Evolutionary conservation across 768 basidiomycete genomes (phyloP).

Genomic region (Dendrothele bispora): DNA sequence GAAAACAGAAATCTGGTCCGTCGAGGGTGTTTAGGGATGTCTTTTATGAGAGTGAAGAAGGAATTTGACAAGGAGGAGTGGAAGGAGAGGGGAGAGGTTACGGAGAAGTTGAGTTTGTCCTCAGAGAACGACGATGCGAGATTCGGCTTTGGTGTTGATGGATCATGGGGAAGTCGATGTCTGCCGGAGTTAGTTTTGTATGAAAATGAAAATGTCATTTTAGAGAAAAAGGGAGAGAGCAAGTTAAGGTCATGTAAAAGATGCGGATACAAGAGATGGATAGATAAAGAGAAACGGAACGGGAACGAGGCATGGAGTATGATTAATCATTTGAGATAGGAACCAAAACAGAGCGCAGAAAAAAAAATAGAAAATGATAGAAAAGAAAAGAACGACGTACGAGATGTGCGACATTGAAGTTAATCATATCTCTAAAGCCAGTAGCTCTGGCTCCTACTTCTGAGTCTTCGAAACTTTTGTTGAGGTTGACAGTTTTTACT

Average conservation of each 20-base stretch:
- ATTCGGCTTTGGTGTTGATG: constrained; percentile 94
- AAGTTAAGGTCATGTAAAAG: no score
- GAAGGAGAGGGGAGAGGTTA: no score
- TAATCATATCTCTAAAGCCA: constrained; percentile 76
- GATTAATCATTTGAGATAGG: no score
- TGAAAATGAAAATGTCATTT: not conserved
- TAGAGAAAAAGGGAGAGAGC: not conserved
- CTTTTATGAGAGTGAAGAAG: no score
- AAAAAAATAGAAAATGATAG: no score
- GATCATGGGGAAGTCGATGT: constrained; percentile 94
- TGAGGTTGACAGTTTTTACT: constrained; percentile 56
- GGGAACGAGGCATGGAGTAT: no score
- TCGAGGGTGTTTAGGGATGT: no score
- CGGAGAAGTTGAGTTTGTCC: constrained; percentile 72
- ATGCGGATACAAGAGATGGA: no score
- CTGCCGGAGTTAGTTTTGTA: constrained; percentile 60
- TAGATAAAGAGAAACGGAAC: no score
- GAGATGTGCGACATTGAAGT: constrained; percentile 62
- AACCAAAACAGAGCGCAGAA: no score
- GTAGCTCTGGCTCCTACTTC: constrained; percentile 78
- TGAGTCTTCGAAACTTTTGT: constrained; percentile 57
- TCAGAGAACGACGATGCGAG: constrained; percentile 92
- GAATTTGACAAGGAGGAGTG: no score
- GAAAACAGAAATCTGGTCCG: no score
- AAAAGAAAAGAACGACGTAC: constrained; percentile 39